These are phyloP conservation scores for Vigna trinervia DNA, from an alignment of 306 rosid genomes.

Conservation along the genomic window DNA sequence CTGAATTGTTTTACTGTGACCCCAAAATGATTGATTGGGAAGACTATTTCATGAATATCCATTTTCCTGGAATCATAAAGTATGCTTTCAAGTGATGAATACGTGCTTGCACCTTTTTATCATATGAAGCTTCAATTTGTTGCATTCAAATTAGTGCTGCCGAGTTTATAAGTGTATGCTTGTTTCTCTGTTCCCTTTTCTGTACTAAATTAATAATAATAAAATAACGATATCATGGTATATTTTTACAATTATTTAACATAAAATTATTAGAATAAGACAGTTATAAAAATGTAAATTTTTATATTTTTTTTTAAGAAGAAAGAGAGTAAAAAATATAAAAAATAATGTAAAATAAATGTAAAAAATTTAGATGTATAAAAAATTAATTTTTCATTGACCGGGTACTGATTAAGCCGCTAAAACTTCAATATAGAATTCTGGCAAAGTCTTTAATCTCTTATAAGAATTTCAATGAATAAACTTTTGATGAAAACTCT, in stretches of 20 bases:
- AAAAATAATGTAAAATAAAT: no score
- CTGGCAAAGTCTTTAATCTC: background rate
- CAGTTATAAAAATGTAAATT: no score
- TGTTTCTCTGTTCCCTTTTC: background rate
- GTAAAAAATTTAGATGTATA: no score
- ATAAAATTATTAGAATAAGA: no score
- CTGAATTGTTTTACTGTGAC: conserved; percentile 68
- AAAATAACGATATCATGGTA: no score
- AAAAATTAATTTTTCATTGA: background rate
- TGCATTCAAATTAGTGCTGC: background rate
- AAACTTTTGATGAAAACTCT: background rate
- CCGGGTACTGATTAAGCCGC: background rate
- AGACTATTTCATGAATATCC: conserved; percentile 64
- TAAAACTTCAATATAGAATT: background rate
- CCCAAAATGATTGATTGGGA: conserved; percentile 75
- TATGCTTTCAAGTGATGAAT: conserved; percentile 55
- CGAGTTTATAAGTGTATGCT: background rate
- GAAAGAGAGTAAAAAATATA: no score
- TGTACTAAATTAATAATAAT: background rate
- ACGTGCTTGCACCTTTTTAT: background rate
- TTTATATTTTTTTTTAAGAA: no score
- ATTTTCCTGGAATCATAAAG: conserved; percentile 66
- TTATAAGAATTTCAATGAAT: background rate
- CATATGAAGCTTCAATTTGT: background rate
- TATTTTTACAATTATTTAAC: no score